Evolutionary conservation across 1,139 yeast genomes (phyloP), one percentile per base, ranked within the genome.

Genomic region (Candida sp.): DNA sequence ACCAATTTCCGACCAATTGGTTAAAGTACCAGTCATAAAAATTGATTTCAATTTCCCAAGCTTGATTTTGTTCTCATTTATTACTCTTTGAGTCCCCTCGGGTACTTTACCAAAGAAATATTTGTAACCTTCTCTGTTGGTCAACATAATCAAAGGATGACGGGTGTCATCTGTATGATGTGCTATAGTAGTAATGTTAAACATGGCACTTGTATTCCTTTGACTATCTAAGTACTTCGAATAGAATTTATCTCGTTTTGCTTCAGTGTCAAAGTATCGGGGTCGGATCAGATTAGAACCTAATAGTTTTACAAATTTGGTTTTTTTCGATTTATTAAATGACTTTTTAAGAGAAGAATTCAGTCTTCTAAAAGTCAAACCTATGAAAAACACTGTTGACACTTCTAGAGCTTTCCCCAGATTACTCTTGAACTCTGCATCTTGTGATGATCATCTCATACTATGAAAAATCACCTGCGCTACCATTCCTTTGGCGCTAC

Each of bases 21-120:
- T 68, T 11, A 87, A 52, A 11, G 70, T 70, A 2, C 99, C 99
- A 0, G 96, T 82, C 5, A 91, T 57, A 55, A 88, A 90, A 3
- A 91, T 70, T 29, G 82, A 79, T 43, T 78, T 74, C 32, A 89
- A 64, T 50, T 79, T 82, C 36, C 76, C 76, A 21, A 82, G 65
- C 48, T 77, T 69, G 22, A 81, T 60, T 42, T 77, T 75, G 48
- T 75, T 70, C 46, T 82, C 85, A 46, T 77, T 77, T 41, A 84
- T 61, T 7, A 77, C 67, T 52, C 99, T 70, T 60, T 93, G 99
- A 0, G 90, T 67, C 1, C 98, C 98, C 58, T 90, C 97, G 4
- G 95, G 81, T 3, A 88, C 64, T 45, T 84, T 81, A 2, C 99
- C 99, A 58, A 93, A 77, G 38, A 90, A 64, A 54, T 83, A 87